Evolutionary conservation across 2,329 filamentous ascomycete genomes (phyloP), one percentile per base, ranked within the genome.

Genomic region (Dichotomopilus funicola): DNA sequence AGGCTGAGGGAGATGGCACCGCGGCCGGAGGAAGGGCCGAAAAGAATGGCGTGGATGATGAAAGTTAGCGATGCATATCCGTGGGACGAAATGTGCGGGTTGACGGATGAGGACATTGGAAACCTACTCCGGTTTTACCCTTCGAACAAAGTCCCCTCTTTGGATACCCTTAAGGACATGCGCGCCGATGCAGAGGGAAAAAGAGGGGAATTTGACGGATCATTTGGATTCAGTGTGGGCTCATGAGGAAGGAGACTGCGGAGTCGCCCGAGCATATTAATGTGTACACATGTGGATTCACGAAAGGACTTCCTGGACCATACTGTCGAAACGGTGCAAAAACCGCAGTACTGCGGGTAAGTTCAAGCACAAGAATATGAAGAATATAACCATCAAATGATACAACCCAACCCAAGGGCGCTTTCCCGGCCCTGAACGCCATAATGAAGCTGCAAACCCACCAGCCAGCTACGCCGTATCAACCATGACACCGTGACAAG

Each of bases 41-140:
- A 91, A 75, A 78, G 92, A 57, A 97, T 97, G 92, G 80, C 85
- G 62, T 97, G 91, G 91, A 97, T 97, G 88, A 90, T 85, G 48
- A 86, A 83, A 61, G 89, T 97, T 38, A 96, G 91, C 73, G 90
- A 96, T 64, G 78, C 84, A 38, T 96, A 92, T 78, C 85, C 79
- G 52, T 82, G 95, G 69, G 86, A 95, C 59, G 88, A 96, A 59
- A 81, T 97, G 63, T 91, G 89, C 62, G 80, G 82, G 37, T 84
- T 97, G 79, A 83, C 81, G 19, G 88, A 94, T 50, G 81, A 86
- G 64, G 91, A 91, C 65, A 95, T 97, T 88, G 84, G 88, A 54
- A 80, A 78, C 53, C 75, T 97, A n/a, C 73, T 97, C 40, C 75
- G 77, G n/a, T 91, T 85, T 68, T 96, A 95, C 62, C 72, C 71